Percentiles rank a stretch among this genome's conserved stretches.
Evolutionary conservation across 148 eudicot genomes (phyloP).

Genomic region (Rheum nobile): DNA sequence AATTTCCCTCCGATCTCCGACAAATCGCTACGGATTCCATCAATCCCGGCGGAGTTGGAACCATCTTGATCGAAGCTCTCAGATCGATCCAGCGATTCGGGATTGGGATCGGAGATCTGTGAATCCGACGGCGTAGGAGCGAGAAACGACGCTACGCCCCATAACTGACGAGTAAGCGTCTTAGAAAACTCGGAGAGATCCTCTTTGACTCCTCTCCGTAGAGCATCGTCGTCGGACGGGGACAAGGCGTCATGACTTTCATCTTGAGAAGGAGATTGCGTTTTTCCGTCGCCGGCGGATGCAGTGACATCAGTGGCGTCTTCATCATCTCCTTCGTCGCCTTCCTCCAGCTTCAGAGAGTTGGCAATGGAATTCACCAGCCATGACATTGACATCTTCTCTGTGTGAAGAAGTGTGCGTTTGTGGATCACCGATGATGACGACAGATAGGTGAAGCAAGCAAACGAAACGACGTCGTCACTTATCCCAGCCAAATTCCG

Average conservation of each 20-base stretch:
- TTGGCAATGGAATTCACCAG: conserved; percentile 52
- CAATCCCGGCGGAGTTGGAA: conserved; percentile 6
- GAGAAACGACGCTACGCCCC: conserved; percentile 82
- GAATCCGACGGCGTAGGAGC: conserved; percentile 50
- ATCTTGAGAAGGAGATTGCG: background rate
- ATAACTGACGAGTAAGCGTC: conserved; percentile 66
- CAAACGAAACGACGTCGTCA: background rate
- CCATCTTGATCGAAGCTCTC: conserved; percentile 7
- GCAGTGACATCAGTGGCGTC: conserved; percentile 7
- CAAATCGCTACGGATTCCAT: conserved; percentile 54
- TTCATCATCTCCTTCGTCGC: conserved; percentile 10
- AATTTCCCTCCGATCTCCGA: conserved; percentile 79
- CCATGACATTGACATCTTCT: conserved; percentile 87
- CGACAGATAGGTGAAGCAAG: background rate
- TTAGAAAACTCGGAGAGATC: conserved; percentile 73
- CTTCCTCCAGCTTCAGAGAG: conserved; percentile 56
- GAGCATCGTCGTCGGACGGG: background rate
- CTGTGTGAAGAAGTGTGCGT: background rate
- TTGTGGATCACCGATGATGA: background rate
- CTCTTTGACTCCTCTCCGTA: conserved; percentile 59
- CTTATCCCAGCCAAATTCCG: no score
- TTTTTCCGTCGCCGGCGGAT: background rate
- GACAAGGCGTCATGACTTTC: background rate
- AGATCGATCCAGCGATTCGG: background rate
- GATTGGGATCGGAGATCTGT: conserved; percentile 13